phyloP scores from a whole-genome alignment of 1,284 basidiomycete genomes.

The Hypsizygus ulmarius region DNA sequence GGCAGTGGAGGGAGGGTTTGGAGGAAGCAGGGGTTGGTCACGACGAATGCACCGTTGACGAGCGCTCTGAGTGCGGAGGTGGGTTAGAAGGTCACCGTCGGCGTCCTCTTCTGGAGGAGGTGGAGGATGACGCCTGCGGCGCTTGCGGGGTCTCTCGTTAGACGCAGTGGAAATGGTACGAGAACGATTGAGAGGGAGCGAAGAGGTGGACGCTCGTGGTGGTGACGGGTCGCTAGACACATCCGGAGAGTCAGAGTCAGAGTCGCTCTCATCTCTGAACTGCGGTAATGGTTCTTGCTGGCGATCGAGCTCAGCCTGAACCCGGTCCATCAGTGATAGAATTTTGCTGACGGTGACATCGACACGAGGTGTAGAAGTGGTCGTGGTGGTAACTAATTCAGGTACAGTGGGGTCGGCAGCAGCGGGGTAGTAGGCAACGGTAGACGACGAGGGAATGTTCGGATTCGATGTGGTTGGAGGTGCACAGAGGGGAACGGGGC shows the following conservation, averaged over 20 bases:
- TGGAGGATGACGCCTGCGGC: constrained; percentile 24
- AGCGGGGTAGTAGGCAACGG: constrained; percentile 22
- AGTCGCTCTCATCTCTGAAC: constrained; percentile 12
- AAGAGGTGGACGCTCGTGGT: constrained; percentile 9
- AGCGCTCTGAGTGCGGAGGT: constrained; percentile 30
- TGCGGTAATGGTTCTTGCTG: neutral
- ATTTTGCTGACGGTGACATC: constrained; percentile 71
- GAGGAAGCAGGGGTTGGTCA: constrained; percentile 28
- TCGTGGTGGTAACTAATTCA: neutral
- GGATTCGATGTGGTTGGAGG: constrained; percentile 16
- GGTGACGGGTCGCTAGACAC: constrained; percentile 10
- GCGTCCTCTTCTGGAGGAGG: constrained; percentile 20
- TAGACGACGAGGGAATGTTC: constrained; percentile 21
- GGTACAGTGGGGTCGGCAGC: constrained; percentile 8
- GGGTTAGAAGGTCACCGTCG: constrained; percentile 35
- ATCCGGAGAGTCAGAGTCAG: constrained; percentile 13
- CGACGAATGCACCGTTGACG: constrained; percentile 28
- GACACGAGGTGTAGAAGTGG: constrained; percentile 16
- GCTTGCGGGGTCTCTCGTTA: constrained; percentile 30
- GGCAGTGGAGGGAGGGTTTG: constrained; percentile 19
- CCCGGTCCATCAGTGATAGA: constrained; percentile 41
- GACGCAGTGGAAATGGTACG: constrained; percentile 11
- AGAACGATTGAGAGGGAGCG: constrained; percentile 6
- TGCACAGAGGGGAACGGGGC: constrained; percentile 30
- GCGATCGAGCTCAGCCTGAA: constrained; percentile 16